Conservation (phyloP, 495 filamentous ascomycete species). For the Podospora comata region DNA sequence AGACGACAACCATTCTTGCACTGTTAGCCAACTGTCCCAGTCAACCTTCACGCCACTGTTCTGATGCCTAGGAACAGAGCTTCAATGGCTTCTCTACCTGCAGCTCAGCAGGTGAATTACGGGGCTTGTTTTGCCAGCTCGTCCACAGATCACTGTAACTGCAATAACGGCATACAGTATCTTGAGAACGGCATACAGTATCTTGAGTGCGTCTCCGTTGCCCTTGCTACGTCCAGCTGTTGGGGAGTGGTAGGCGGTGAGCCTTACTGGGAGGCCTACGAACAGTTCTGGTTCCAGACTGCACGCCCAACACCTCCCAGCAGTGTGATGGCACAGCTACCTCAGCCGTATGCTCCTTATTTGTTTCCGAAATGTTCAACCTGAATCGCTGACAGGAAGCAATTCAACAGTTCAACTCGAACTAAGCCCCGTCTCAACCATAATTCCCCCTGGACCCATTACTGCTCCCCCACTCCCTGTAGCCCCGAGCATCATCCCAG, state of each 20-base stretch:
- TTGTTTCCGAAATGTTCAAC: background rate
- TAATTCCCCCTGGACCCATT: conserved; percentile 16
- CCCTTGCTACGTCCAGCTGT: conserved; percentile 27
- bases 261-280: conserved; percentile 23
- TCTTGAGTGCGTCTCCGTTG: conserved; percentile 25
- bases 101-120: conserved; percentile 22
- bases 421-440: conserved; percentile 17
- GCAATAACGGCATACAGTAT: conserved; percentile 25
- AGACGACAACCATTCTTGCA: background rate
- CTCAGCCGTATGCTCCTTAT: conserved; percentile 19
- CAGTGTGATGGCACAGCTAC: conserved; percentile 20
- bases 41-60: background rate
- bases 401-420: conserved; percentile 20
- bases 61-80: conserved; percentile 6
- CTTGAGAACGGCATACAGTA: conserved; percentile 25
- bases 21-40: background rate
- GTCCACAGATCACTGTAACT: conserved; percentile 19
- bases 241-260: conserved; percentile 16
- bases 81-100: conserved; percentile 28
- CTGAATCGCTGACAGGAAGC: background rate
- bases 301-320: conserved; percentile 22
- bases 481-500: conserved; percentile 12
- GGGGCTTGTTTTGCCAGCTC: conserved; percentile 20
- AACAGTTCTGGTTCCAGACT: conserved; percentile 24
- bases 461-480: conserved; percentile 4